Evolutionary conservation across 2,329 filamentous ascomycete species (phyloP), one percentile per base, ranked within the genome.

Genomic region (Ascochyta koolunga): DNA sequence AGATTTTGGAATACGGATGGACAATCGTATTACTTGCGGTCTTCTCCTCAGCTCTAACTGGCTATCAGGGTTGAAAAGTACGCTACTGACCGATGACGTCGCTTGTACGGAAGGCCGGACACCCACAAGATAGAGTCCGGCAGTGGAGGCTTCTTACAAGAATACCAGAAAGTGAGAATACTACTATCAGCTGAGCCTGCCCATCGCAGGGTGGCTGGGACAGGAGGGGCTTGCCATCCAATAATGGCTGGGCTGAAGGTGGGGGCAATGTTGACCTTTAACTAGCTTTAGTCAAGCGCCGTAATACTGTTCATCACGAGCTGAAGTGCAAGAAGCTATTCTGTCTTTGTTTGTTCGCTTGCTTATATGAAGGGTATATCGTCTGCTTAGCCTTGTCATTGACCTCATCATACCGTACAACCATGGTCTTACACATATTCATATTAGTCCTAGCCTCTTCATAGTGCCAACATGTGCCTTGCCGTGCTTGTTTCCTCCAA

Each of bases 391-490:
- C 4, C 35, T 27, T n/a, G 10, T 29, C 36, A 29, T 36, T 22
- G 36, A 25, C 2, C 7, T 41, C 41, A 21, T 10, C 18, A n/a
- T 32, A 15, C 16, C 13, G 27, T 33, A 27, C 18, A 32, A 5
- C 15, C 24, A 18, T 21, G 15, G 13, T 40, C 33, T 25, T 39
- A 39, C 21, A 39, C 15, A n/a, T 37, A 16, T 24, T 58, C 43
- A 69, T 44, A 70, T 45, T 43, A 74, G 33, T 0, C 67, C 63
- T 31, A 74, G 38, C 41, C 60, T 66, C 58, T 68, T 72, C 62
- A 74, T 62, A 13, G 56, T 68, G 21, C 53, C 60, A 1, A 74
- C 43, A 49, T 64, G 62, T n/a, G 67, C 71, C 32, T 61, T 64
- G 1, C 58, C 61, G 10, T 54, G 50, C 3, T 19, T 41, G 49